Conservation (phyloP, 352 stramenopile species). For the Phytophthora ramorum region DNA sequence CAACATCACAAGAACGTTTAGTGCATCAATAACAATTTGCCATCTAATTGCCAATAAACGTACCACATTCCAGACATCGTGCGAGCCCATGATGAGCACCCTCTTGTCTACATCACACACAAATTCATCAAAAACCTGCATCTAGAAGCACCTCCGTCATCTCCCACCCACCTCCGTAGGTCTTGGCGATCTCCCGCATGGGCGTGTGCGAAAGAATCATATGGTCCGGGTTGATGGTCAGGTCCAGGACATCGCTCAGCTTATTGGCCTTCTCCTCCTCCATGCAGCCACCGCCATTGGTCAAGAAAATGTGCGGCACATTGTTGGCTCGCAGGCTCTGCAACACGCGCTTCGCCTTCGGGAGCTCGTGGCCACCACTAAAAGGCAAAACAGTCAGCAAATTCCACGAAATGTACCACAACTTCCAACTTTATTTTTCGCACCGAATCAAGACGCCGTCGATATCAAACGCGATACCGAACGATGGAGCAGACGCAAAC, state of each 20-base stretch:
- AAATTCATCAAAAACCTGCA: not conserved
- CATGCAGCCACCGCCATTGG: slow-evolving; percentile 90
- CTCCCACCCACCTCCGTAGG: slow-evolving; percentile 52
- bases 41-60: not conserved
- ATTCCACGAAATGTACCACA: slow-evolving; percentile 1
- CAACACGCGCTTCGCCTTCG: slow-evolving; percentile 72
- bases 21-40: no score
- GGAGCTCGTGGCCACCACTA: slow-evolving; percentile 76
- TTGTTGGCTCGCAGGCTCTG: slow-evolving; percentile 60
- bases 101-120: slow-evolving; percentile 54
- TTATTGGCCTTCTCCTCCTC: slow-evolving; percentile 86
- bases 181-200: slow-evolving; percentile 79
- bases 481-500: slow-evolving; percentile 34
- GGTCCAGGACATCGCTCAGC: slow-evolving; percentile 64
- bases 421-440: not conserved
- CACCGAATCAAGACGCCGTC: slow-evolving; percentile 92
- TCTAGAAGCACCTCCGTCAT: not conserved
- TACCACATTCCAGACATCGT: slow-evolving; percentile 85
- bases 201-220: slow-evolving; percentile 91
- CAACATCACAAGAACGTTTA: not conserved
- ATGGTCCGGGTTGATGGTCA: slow-evolving; percentile 72
- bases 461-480: slow-evolving; percentile 92
- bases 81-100: slow-evolving; percentile 89
- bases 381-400: slow-evolving; percentile 8
- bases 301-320: slow-evolving; percentile 92